Conservation (phyloP, 805 yeast genomes). For the Grigorovia humatica region DNA sequence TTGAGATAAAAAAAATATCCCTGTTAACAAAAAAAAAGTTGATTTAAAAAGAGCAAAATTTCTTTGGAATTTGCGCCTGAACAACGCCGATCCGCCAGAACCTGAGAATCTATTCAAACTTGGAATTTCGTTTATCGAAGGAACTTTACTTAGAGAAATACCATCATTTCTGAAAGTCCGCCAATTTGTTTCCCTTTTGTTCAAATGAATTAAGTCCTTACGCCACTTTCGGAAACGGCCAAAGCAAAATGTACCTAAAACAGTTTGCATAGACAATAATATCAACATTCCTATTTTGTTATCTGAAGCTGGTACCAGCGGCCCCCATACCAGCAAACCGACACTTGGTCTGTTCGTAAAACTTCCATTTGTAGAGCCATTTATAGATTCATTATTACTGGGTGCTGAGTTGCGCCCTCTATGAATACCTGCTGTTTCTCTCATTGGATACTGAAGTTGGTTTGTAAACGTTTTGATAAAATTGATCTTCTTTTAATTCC, state of each 20-base stretch:
- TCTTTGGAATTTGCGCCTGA: neutral
- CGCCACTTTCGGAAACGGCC: slow-evolving; percentile 10
- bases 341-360: slow-evolving; percentile 40
- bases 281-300: slow-evolving; percentile 43
- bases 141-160: neutral
- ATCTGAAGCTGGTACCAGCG: slow-evolving; percentile 64
- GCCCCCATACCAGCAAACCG: slow-evolving; percentile 58
- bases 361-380: neutral
- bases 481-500: too few species aligned
- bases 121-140: neutral
- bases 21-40: slow-evolving; percentile 29
- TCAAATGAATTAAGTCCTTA: neutral
- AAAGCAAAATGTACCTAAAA: slow-evolving; percentile 33
- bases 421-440: neutral
- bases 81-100: neutral
- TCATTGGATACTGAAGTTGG: neutral
- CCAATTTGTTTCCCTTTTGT: neutral
- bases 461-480: too few species aligned
- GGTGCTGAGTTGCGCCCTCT: neutral
- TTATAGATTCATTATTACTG: neutral
- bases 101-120: neutral
- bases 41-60: neutral
- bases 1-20: slow-evolving; percentile 40
- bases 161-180: neutral
- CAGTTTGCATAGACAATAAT: slow-evolving; percentile 43